Conservation (phyloP, 2,329 filamentous ascomycete species). For the Aureobasidium lini region DNA sequence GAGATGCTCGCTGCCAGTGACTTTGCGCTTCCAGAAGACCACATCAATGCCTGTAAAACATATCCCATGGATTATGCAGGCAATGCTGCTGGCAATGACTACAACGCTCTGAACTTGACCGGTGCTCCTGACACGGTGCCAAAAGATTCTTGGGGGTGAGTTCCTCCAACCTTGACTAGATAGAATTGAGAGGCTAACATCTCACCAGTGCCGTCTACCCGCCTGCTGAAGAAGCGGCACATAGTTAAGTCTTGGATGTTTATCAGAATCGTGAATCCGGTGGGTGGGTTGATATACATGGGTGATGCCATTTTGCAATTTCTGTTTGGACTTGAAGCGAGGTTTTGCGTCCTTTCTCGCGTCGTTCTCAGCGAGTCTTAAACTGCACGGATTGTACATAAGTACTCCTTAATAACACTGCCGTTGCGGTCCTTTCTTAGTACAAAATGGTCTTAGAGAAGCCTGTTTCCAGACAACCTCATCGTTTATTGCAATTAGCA, state of each 20-base stretch:
- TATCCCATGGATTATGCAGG: constrained; percentile 48
- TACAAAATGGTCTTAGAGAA: no score
- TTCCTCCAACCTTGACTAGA: background rate
- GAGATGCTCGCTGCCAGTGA: constrained; percentile 50
- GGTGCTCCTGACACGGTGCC: constrained; percentile 32
- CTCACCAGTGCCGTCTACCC: background rate
- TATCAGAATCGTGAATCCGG: background rate
- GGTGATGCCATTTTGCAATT: background rate
- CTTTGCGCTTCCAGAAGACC: constrained; percentile 55
- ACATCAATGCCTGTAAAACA: constrained; percentile 52
- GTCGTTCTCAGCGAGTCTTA: no score
- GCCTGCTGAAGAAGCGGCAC: background rate
- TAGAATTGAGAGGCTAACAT: background rate
- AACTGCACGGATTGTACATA: no score
- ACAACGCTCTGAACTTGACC: constrained; percentile 53
- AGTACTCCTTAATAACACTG: no score
- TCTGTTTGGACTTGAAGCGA: no score
- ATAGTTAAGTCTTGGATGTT: background rate
- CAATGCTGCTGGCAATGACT: constrained; percentile 68
- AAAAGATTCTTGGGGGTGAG: constrained; percentile 1
- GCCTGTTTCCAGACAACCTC: no score
- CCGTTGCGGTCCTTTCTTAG: no score
- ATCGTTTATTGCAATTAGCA: no score
- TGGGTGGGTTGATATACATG: background rate
- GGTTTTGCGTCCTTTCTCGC: no score